Evolutionary conservation across 1,284 basidiomycete species (phyloP), one percentile per base, ranked within the genome.

Genomic region (Heterobasidion irregulare): DNA sequence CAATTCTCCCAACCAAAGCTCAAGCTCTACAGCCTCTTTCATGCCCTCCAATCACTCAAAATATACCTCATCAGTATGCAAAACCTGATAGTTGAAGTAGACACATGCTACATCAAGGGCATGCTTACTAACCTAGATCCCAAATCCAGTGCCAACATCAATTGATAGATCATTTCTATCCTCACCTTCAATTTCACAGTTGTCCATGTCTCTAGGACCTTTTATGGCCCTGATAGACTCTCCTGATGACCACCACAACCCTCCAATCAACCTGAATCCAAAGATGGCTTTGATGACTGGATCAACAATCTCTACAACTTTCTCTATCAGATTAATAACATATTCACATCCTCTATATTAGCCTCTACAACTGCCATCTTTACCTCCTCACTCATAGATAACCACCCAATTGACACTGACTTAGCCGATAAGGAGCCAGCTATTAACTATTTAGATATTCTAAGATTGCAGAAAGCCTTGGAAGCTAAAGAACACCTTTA

Each of bases 1-100:
- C 47, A 60, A 0, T 77, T 73, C 53, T 74, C 68, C 0, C 74
- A 77, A 50, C 62, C 72, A 0, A 77, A 77, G 52, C 54, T 73
- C 1, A 67, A 77, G 51, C 52, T 78, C 0, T 76, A 71, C 56
- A 70, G 73, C 0, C 58, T 75, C 0, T 74, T 68, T 53, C 59
- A 68, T 0, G 65, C 70, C 0, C 62, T 76, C 0, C 57, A 64
- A 9, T 58, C 62, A 0, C 56, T 58, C 33, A 55, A n/a, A n/a
- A n/a, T n/a, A n/a, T n/a, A n/a, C n/a, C n/a, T n/a, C n/a, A n/a
- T n/a, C n/a, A n/a, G n/a, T 0, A 55, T 72, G 0, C 53, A 57
- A 2, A 70, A 70, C 8, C 59, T 75, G 1, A 51, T 64, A 1
- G 64, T 77, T 0, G 70, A 76, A 61, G 68, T 72, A 0, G 72